Evolutionary conservation across 202 grass and related monocot genomes (phyloP), one percentile per base, ranked within the genome.

Genomic region (Panicum hallii): DNA sequence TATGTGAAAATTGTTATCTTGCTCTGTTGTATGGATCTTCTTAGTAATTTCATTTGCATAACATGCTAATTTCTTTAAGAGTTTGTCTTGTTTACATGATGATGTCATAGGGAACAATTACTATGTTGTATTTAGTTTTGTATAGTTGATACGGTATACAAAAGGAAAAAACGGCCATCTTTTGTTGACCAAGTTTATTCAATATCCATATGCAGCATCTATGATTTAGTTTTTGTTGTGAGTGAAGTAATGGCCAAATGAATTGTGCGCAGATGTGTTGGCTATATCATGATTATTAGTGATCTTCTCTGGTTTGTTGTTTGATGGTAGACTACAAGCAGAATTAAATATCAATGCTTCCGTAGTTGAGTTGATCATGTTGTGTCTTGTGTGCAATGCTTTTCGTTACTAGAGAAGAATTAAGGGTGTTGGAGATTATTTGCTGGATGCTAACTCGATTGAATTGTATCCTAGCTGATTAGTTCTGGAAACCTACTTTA

Each of bases 101-200:
- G 9, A 30, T 85, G 53, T 42, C 30, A 41, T 71, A 44, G 42
- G 4, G 50, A 44, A 43, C 19, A 19, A 28, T 45, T 63, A 6
- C 9, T 32, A 1, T 61, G 4, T 26, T n/a, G 11, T 55, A 17
- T 38, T 40, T 71, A 40, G 13, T 41, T 68, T 77, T 45, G 67
- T 56, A 10, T 76, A 8, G 13, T 6, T 7, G 40, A 28, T 61
- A 19, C 28, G 12, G 26, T 49, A 68, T 26, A 17, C 71, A 40
- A 53, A 15, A 11, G 7, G 1, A 61, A 54, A 68, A 19, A 49
- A 19, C 1, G 40, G 56, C 0, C 17, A 8, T 16, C 11, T 69
- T 68, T 80, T 80, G 38, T 80, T 68, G 36, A 70, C 49, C 23
- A 19, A 7, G 36, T 70, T 81, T 81, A 11, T 48, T 41, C 7